These are phyloP conservation scores for Peronospora destructor DNA, from an alignment of 352 stramenopile genomes.

Conservation along the genomic window DNA sequence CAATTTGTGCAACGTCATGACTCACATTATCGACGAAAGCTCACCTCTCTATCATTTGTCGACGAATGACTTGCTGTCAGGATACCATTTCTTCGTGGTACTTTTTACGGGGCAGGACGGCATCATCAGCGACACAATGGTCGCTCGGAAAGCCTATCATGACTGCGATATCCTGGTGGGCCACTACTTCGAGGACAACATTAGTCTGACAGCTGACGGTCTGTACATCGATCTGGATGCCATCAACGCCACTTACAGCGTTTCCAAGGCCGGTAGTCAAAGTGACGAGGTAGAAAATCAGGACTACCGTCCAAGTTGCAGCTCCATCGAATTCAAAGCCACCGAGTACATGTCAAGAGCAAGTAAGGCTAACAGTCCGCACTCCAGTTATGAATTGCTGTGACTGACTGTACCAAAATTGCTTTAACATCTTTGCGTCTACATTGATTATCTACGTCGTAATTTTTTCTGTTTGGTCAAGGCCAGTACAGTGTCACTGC, in stretches of 20 bases:
- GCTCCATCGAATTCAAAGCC: background rate
- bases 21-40: constrained; percentile 48
- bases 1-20: constrained; percentile 46
- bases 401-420: background rate
- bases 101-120: constrained; percentile 50
- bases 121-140: constrained; percentile 55
- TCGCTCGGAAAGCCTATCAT: constrained; percentile 50
- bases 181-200: constrained; percentile 60
- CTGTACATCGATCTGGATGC: constrained; percentile 50
- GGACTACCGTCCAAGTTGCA: background rate
- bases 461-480: constrained; percentile 9
- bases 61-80: constrained; percentile 42
- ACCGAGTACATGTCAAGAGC: constrained; percentile 3
- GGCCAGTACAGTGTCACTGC: constrained; percentile 7
- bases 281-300: background rate
- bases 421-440: constrained; percentile 13
- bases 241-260: constrained; percentile 41
- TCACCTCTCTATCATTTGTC: constrained; percentile 42
- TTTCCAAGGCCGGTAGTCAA: background rate
- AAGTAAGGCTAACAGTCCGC: background rate
- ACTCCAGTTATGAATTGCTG: constrained; percentile 2
- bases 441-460: constrained; percentile 6
- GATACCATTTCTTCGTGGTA: constrained; percentile 46
- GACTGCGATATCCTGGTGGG: constrained; percentile 52
- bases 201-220: constrained; percentile 43